Evolutionary conservation across 257 asterid genomes (phyloP), one percentile per base, ranked within the genome.

Genomic region (Plantago major): DNA sequence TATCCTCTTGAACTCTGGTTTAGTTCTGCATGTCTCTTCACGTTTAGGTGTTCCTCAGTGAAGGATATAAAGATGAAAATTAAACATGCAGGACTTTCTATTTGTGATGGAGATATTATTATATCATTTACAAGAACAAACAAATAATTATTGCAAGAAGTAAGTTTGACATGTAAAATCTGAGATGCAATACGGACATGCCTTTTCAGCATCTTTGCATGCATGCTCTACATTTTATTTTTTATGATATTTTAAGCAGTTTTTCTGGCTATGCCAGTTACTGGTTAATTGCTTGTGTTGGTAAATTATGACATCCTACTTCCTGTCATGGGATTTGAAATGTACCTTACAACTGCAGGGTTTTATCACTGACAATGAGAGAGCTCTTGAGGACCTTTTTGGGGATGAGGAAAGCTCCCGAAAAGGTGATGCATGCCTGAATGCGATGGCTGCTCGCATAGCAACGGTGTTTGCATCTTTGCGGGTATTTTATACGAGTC

Each of bases 381-480:
- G 94, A 67, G 99, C 89, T 51, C 81, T 93, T 30, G 99, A 87
- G 81, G 97, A 85, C 60, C 96, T 93, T 69, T 93, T 81, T 64
- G 99, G 96, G 63, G 96, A 89, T 46, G 99, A 93, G 64, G 97
- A 89, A 79, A 76, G 79, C 74, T 82, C 89, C 60, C 96, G 82
- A 53, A 85, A 69, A 64, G 92, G 93, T 45, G 90, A 79, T 64
- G 88, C 82, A 65, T 89, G 99, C 70, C 68, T 93, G 81, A 87
- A 76, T 76, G 49, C 73, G 78, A 93, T 93, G 96, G 99, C 89
- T 33, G 78, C 78, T 66, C 93, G 97, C 66, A 84, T 93, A 76
- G 96, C 96, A 67, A 87, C 99, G 26, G 94, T 89, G 37, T 89
- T 93, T 75, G 93, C 99, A 50, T 93, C 99, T 55, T 74, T 93